Base-by-base conservation (phyloP, 139 green algal species). In the Volvox africanus region DNA sequence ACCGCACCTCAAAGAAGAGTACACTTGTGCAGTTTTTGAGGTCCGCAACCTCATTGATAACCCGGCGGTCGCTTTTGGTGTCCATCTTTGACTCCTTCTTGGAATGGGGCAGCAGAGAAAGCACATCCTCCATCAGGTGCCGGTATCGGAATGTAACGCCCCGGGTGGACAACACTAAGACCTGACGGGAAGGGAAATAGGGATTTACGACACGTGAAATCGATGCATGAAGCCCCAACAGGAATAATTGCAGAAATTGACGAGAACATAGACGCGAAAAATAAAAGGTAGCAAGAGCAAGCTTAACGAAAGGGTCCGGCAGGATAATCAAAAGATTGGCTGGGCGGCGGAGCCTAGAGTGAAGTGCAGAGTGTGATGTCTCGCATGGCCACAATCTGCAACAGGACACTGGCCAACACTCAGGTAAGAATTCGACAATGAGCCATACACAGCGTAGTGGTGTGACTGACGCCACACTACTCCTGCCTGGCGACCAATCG, bases 51-150 rank as follows among this genome's bases (percentile, higher is more conserved):
- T 99, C 98, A 79, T 99, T 99, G 89, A 99, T 95, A 11, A 98
- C 94, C 16, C 90, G 92, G 21, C 95, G 93, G 83, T 99, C 96
- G 37, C 91, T 96, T 93, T 99, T 99, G 65, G 96, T 98, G 92
- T 99, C 98, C 32, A 99, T 94, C 93, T 99, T 99, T 33, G 94
- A 87, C 88, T 99, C 98, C 61, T 97, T 97, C 91, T 99, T 99
- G 94, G 89, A 91, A 94, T 99, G 97, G 1, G 98, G 98, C 36
- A 99, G 92, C 86, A 99, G 91, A 80, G 96, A 84, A 12, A 96
- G 80, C 18, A 99, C 71, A 95, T 99, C 98, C 33, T 90, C 92
- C 93, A 95, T 93, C 20, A 99, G 91, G 93, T 99, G 98, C 0
- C 98, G 94, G 77, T 96, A 98, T 89, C 76, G 76, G 86, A 93